A percentile compares a stretch with the other conserved stretches of the same genome.
Evolutionary conservation across 352 stramenopile species (phyloP).

Genomic region (Pythium dissotocum): DNA sequence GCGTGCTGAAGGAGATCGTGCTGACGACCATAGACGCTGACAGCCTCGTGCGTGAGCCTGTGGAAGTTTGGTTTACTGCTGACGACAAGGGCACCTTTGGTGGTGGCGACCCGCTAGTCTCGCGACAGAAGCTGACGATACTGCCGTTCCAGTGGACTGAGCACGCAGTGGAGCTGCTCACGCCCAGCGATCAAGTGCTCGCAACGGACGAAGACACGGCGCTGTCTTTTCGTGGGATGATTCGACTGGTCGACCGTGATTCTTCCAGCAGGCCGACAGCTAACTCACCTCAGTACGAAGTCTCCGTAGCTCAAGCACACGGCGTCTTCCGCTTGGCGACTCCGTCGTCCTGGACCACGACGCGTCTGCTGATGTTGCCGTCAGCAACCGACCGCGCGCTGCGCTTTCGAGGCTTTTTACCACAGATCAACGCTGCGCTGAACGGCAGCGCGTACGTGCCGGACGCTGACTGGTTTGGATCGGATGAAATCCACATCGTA

Average conservation of each 20-base stretch:
- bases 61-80: conserved; percentile 51
- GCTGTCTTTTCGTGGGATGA: conserved; percentile 37
- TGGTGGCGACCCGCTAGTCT: conserved; percentile 48
- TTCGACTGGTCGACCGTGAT: conserved; percentile 14
- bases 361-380: conserved; percentile 8
- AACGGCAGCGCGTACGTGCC: conserved; percentile 54
- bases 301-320: conserved; percentile 10
- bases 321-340: conserved; percentile 15
- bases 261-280: conserved; percentile 6
- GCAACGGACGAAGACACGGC: conserved; percentile 41
- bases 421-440: conserved; percentile 55
- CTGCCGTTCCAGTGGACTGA: conserved; percentile 34
- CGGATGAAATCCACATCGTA: conserved; percentile 44
- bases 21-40: conserved; percentile 39
- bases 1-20: conserved; percentile 41
- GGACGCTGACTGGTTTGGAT: conserved; percentile 53
- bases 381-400: conserved; percentile 25
- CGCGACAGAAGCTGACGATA: conserved; percentile 34
- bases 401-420: conserved; percentile 46
- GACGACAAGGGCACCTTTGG: conserved; percentile 60
- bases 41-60: conserved; percentile 22
- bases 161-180: conserved; percentile 29
- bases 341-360: background rate
- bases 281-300: conserved; percentile 13
- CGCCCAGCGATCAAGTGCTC: conserved; percentile 28